Evolutionary conservation across 306 rosid species (phyloP).

Genomic region (Fagus sylvatica): DNA sequence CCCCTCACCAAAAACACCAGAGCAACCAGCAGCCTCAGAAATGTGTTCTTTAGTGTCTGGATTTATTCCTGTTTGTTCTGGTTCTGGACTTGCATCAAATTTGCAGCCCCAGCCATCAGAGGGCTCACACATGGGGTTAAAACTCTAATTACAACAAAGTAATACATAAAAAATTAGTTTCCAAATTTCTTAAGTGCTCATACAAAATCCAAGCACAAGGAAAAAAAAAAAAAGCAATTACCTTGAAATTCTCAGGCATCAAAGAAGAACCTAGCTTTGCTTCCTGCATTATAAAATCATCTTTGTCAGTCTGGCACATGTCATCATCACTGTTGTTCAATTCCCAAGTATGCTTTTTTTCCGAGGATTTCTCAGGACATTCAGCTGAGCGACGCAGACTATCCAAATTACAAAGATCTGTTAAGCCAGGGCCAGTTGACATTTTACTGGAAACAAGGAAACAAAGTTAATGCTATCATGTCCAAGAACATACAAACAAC

Average conservation of each 20-base stretch:
- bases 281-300: constrained; percentile 45
- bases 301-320: constrained; percentile 78
- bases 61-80: constrained; percentile 42
- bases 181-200: constrained; percentile 9
- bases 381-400: constrained; percentile 53
- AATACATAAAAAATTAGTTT: constrained; percentile 18
- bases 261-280: constrained; percentile 47
- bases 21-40: constrained; percentile 39
- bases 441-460: constrained; percentile 45
- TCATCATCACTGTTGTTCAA: constrained; percentile 60
- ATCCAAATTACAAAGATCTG: constrained; percentile 55
- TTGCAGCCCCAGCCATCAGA: constrained; percentile 76
- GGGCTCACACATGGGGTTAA: constrained; percentile 91
- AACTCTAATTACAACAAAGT: constrained; percentile 54
- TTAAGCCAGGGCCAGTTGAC: constrained; percentile 34
- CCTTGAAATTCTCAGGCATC: constrained; percentile 60
- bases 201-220: constrained; percentile 18
- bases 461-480: constrained; percentile 23
- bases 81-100: constrained; percentile 54
- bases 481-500: constrained; percentile 11
- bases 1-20: constrained; percentile 43
- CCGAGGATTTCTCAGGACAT: constrained; percentile 41
- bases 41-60: constrained; percentile 32
- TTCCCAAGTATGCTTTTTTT: constrained; percentile 55
- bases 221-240: constrained; percentile 24